Percentiles rank a stretch among this genome's conserved stretches.
phyloP scores from a whole-genome alignment of 139 green algal species.

The Chlorella sp. region DNA sequence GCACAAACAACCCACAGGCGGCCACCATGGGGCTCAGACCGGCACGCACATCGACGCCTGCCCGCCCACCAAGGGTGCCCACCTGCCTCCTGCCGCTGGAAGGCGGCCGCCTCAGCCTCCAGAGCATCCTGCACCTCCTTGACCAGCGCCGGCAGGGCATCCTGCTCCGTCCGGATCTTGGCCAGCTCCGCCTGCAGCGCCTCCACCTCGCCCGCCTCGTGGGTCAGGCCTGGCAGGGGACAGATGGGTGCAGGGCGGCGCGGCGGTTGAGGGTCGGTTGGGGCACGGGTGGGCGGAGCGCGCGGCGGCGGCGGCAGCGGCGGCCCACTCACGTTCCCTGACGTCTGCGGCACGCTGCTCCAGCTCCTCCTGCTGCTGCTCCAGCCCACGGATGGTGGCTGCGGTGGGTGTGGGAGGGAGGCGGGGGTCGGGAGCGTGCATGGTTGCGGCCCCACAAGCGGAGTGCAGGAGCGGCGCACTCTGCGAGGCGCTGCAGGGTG shows the following conservation, averaged over 20 bases:
- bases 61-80: background rate
- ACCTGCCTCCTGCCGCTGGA: conserved; percentile 33
- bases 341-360: conserved; percentile 17
- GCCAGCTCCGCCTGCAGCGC: conserved; percentile 31
- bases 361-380: conserved; percentile 33
- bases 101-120: conserved; percentile 30
- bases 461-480: too few species aligned
- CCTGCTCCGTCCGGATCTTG: conserved; percentile 30
- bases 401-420: background rate
- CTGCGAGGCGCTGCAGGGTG: background rate
- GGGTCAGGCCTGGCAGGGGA: conserved; percentile 26
- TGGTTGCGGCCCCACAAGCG: background rate
- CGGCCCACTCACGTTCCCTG: conserved; percentile 8
- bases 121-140: conserved; percentile 32
- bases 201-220: conserved; percentile 14
- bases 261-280: background rate
- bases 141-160: conserved; percentile 28
- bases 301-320: background rate
- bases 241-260: background rate
- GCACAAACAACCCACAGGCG: too few species aligned
- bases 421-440: background rate
- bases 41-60: too few species aligned
- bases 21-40: too few species aligned
- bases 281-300: background rate
- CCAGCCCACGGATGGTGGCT: conserved; percentile 32